phyloP scores from a whole-genome alignment of 2,329 filamentous ascomycete genomes.

The Neonectria hederae region DNA sequence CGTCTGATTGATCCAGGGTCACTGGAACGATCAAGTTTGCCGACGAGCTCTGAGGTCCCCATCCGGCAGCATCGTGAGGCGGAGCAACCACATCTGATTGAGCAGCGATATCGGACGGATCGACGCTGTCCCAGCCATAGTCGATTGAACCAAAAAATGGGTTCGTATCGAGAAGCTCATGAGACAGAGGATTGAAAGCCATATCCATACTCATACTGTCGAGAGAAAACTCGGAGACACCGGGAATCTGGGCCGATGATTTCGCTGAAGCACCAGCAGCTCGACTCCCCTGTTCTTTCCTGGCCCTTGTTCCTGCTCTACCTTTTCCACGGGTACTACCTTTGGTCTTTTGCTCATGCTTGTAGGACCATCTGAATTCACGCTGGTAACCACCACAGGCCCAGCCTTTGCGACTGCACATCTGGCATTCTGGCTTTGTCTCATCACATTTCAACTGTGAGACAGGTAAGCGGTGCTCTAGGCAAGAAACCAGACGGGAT shows the following conservation, averaged over 20 bases:
- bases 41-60: constrained; percentile 1
- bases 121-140: constrained; percentile 10
- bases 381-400: constrained; percentile 23
- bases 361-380: constrained; percentile 24
- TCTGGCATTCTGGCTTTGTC: constrained; percentile 23
- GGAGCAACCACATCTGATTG: neutral
- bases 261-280: neutral
- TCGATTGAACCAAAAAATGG: constrained; percentile 4
- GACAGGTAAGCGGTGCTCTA: neutral
- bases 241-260: neutral
- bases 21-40: constrained; percentile 16
- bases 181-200: neutral
- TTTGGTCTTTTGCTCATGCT: constrained; percentile 19
- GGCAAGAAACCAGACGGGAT: too few relatives aligned
- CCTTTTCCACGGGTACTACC: constrained; percentile 8
- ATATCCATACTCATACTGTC: neutral
- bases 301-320: neutral
- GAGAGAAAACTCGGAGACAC: constrained; percentile 12
- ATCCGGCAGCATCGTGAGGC: neutral
- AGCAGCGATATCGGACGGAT: neutral
- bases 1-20: constrained; percentile 5
- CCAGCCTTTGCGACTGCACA: constrained; percentile 22
- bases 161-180: neutral
- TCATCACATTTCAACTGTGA: constrained; percentile 25
- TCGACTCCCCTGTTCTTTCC: constrained; percentile 1